A percentile compares a stretch with the other conserved stretches of the same genome.
Evolutionary conservation across 495 filamentous ascomycete genomes (phyloP).

Genomic region (Podospora pseudoanserina): DNA sequence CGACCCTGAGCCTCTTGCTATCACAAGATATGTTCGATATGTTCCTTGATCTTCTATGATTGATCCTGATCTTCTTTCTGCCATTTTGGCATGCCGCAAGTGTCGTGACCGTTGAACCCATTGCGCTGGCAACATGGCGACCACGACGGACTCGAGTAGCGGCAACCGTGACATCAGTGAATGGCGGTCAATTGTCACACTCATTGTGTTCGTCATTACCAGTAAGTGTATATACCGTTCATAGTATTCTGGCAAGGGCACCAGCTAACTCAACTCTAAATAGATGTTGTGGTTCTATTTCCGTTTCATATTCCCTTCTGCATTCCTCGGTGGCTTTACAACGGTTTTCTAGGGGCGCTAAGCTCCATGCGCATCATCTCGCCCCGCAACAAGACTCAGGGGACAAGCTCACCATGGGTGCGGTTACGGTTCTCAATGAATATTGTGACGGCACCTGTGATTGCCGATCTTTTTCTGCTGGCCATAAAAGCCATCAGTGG

Average conservation of each 20-base stretch:
- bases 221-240: constrained; percentile 44
- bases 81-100: not conserved
- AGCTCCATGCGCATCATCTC: constrained; percentile 48
- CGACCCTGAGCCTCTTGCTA: not conserved
- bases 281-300: constrained; percentile 62
- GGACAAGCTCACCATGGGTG: constrained; percentile 21
- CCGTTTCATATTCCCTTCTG: constrained; percentile 59
- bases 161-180: constrained; percentile 40
- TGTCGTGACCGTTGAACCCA: not conserved
- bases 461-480: constrained; percentile 62
- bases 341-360: constrained; percentile 42
- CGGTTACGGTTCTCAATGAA: constrained; percentile 57
- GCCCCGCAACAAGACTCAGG: constrained; percentile 30
- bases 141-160: constrained; percentile 6
- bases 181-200: constrained; percentile 61
- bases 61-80: not conserved
- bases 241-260: not conserved
- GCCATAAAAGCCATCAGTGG: constrained; percentile 60
- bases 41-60: not conserved
- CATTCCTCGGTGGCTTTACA: constrained; percentile 46
- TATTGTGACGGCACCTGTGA: constrained; percentile 61
- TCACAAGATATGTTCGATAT: not conserved
- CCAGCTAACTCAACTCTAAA: not conserved
- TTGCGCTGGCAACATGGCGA: constrained; percentile 20
- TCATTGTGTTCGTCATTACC: constrained; percentile 59